Conservation (phyloP, 345 rosid genomes). For the Euclidium syriacum region DNA sequence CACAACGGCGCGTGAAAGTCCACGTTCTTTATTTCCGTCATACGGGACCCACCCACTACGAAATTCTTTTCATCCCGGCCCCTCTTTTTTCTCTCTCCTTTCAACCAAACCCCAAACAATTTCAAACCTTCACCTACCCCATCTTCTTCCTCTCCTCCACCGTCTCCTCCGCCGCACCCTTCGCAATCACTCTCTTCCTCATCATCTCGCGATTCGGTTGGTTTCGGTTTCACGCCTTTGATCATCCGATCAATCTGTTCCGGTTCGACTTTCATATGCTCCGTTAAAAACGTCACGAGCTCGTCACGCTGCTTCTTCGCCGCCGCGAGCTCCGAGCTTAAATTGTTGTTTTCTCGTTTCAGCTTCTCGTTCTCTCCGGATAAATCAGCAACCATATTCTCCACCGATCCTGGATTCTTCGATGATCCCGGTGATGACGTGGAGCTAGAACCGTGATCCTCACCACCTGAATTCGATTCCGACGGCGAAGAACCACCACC, state of each 20-base stretch:
- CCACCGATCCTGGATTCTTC: slow-evolving; percentile 75
- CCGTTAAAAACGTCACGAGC: slow-evolving; percentile 55
- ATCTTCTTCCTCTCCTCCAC: background rate
- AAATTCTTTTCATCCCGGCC: slow-evolving; percentile 49
- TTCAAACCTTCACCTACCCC: slow-evolving; percentile 49
- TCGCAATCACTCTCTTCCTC: slow-evolving; percentile 4
- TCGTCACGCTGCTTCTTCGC: slow-evolving; percentile 77
- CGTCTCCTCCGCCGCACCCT: slow-evolving; percentile 17
- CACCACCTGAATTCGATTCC: slow-evolving; percentile 60
- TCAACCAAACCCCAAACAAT: slow-evolving; percentile 83
- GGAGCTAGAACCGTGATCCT: slow-evolving; percentile 72
- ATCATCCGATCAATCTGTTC: slow-evolving; percentile 66
- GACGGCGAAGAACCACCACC: slow-evolving; percentile 33
- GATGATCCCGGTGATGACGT: slow-evolving; percentile 72
- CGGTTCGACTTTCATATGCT: slow-evolving; percentile 57
- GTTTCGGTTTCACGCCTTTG: slow-evolving; percentile 34
- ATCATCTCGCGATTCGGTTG: background rate
- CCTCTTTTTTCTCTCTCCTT: slow-evolving; percentile 53
- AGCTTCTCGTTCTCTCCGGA: slow-evolving; percentile 84
- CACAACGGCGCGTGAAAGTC: slow-evolving; percentile 43
- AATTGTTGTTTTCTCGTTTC: slow-evolving; percentile 58
- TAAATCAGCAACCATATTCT: slow-evolving; percentile 48
- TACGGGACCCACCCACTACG: slow-evolving; percentile 45
- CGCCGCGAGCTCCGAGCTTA: slow-evolving; percentile 73
- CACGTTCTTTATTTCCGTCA: slow-evolving; percentile 39